These are phyloP conservation scores for Solanum arcanum DNA, from an alignment of 257 asterid genomes.

Conservation along the genomic window DNA sequence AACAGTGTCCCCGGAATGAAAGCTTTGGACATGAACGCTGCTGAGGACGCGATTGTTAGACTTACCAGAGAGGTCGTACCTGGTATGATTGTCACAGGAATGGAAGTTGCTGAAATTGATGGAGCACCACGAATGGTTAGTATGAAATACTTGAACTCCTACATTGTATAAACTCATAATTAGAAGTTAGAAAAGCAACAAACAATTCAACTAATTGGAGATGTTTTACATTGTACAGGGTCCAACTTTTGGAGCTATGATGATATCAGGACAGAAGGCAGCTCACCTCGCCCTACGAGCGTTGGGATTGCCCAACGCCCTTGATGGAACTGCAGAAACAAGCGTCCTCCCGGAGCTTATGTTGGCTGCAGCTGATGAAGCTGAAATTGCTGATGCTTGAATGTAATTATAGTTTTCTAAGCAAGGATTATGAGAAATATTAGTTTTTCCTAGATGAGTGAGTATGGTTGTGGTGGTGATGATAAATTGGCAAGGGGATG, in stretches of 20 bases:
- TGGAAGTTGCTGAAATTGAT: slow-evolving; percentile 95
- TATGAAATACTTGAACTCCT: background rate
- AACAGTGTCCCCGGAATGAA: slow-evolving; percentile 88
- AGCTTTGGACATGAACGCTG: slow-evolving; percentile 89
- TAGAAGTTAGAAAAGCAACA: too few species aligned
- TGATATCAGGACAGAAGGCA: slow-evolving; percentile 41
- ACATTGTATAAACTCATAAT: background rate
- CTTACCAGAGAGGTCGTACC: slow-evolving; percentile 85
- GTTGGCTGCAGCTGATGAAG: slow-evolving; percentile 17
- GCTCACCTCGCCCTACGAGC: slow-evolving; percentile 27
- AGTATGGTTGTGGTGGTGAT: background rate
- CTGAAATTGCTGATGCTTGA: slow-evolving; percentile 26
- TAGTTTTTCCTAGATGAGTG: background rate
- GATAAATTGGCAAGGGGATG: background rate
- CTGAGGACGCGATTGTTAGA: slow-evolving; percentile 85
- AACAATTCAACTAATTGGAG: background rate
- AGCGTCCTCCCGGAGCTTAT: slow-evolving; percentile 12
- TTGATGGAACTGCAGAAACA: slow-evolving; percentile 12
- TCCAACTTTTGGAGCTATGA: slow-evolving; percentile 37
- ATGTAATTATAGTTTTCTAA: background rate
- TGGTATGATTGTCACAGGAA: slow-evolving; percentile 92
- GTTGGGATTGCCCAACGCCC: slow-evolving; percentile 16
- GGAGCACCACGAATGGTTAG: slow-evolving; percentile 92
- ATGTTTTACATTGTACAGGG: slow-evolving; percentile 5
- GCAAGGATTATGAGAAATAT: background rate